Base-by-base conservation (phyloP, 2,329 filamentous ascomycete species). In the Myriosclerotinia duriaeana region DNA sequence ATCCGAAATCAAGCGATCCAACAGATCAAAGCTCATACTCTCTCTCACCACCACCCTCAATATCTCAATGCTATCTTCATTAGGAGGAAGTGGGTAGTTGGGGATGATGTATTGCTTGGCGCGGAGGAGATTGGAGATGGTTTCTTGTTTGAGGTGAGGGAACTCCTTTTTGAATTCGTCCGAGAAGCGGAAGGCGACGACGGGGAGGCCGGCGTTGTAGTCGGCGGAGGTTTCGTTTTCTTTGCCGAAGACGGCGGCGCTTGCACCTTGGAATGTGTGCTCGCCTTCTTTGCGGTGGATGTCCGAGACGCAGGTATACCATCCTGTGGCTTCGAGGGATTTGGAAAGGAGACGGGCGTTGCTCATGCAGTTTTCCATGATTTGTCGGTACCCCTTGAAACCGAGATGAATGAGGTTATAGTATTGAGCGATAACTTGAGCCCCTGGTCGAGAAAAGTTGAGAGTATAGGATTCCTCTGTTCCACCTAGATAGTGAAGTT, bases 381-480 rank as follows among this genome's bases (percentile, higher is more conserved):
- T 82, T 46, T 79, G 78, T 14, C 81, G 82, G 77, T 88, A 92
- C 12, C 89, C 89, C 2, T 80, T 79, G 76, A 86, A 88, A 2
- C 89, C 89, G 0, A 91, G 82, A 69, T 90, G 88, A 68, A 91
- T 87, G 15, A 91, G 79, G 71, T 91, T 90, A 78, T 86, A 91
- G 77, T 91, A 91, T 74, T 91, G 89, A 0, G 83, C 87, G 68
- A 91, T 86, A 66, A 91, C 81, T 69, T 91, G 89, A 0, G 86
- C 85, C 3, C 88, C 89, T 0, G 88, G 88, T 0, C 89, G 84
- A 1, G 87, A 90, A 78, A 91, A 91, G 78, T 91, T 91, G 26
- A 91, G 81, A 0, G 88, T 90, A 77, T 86, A 91, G 1, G 85
- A 87, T 73, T 89, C 83, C 72, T 91, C 87, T 0, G 86, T 89